Percentiles rank a stretch among this genome's conserved stretches.
phyloP scores from a whole-genome alignment of 2,329 filamentous ascomycete genomes.

The Leptographium galeiforme region DNA sequence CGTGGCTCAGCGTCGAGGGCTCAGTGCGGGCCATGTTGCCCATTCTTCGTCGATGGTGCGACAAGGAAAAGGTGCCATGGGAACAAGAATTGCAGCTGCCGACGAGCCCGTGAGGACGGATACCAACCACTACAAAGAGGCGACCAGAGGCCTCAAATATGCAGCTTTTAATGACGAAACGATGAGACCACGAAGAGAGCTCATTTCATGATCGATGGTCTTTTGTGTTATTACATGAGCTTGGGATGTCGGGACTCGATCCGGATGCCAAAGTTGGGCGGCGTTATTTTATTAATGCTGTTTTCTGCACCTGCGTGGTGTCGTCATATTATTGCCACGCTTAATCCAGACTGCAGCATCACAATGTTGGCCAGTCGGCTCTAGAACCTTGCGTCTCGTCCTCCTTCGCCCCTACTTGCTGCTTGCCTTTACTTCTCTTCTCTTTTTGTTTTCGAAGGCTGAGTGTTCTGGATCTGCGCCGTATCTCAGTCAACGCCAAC shows the following conservation, averaged over 20 bases:
- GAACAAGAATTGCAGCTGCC: slow-evolving; percentile 11
- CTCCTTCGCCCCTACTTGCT: not conserved
- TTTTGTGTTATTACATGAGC: not conserved
- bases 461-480: too few relatives aligned
- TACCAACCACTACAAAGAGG: not conserved
- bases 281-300: not conserved
- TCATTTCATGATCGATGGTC: not conserved
- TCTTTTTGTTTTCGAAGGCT: not conserved
- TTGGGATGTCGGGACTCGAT: not conserved
- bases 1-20: slow-evolving; percentile 33
- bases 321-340: not conserved
- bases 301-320: not conserved
- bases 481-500: too few relatives aligned
- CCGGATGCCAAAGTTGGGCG: not conserved
- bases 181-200: not conserved
- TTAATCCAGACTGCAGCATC: not conserved
- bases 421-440: not conserved
- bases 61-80: slow-evolving; percentile 32
- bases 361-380: not conserved
- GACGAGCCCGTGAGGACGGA: not conserved
- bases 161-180: not conserved
- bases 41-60: slow-evolving; percentile 29
- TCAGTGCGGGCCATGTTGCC: slow-evolving; percentile 24
- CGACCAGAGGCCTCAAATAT: not conserved
- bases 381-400: not conserved